Conservation (phyloP, 768 basidiomycete species). For the Rubroboletus satanas region DNA sequence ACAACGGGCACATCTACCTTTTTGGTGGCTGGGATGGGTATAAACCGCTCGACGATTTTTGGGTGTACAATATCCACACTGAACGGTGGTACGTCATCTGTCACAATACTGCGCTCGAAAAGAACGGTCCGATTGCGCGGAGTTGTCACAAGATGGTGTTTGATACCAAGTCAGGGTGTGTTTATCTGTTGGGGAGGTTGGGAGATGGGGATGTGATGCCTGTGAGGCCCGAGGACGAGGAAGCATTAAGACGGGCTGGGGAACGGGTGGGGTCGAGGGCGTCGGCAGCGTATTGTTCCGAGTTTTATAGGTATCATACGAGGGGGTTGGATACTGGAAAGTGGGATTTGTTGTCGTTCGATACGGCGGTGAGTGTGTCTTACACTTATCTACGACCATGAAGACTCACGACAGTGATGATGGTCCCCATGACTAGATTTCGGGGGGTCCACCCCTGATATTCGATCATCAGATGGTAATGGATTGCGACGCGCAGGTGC, state of each 20-base stretch:
- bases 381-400: no score
- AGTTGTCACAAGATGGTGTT: slow-evolving; percentile 84
- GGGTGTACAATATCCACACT: slow-evolving; percentile 60
- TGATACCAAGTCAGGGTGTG: slow-evolving; percentile 62
- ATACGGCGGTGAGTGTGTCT: slow-evolving; percentile 53
- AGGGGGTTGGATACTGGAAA: slow-evolving; percentile 46
- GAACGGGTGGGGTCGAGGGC: slow-evolving; percentile 16
- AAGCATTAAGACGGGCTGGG: slow-evolving; percentile 17
- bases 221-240: slow-evolving; percentile 23
- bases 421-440: slow-evolving; percentile 35
- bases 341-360: slow-evolving; percentile 68
- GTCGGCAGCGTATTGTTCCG: slow-evolving; percentile 46
- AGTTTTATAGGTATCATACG: slow-evolving; percentile 67
- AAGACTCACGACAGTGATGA: background rate
- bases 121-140: slow-evolving; percentile 65
- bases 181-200: slow-evolving; percentile 71
- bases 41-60: slow-evolving; percentile 73
- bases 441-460: slow-evolving; percentile 67
- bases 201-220: slow-evolving; percentile 48
- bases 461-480: slow-evolving; percentile 83
- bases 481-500: slow-evolving; percentile 62
- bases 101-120: slow-evolving; percentile 48
- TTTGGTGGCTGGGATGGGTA: slow-evolving; percentile 79
- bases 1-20: slow-evolving; percentile 62
- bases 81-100: slow-evolving; percentile 63